Evolutionary conservation across 495 filamentous ascomycete species (phyloP), one percentile per base, ranked within the genome.

Genomic region (Aspergillus affinis): DNA sequence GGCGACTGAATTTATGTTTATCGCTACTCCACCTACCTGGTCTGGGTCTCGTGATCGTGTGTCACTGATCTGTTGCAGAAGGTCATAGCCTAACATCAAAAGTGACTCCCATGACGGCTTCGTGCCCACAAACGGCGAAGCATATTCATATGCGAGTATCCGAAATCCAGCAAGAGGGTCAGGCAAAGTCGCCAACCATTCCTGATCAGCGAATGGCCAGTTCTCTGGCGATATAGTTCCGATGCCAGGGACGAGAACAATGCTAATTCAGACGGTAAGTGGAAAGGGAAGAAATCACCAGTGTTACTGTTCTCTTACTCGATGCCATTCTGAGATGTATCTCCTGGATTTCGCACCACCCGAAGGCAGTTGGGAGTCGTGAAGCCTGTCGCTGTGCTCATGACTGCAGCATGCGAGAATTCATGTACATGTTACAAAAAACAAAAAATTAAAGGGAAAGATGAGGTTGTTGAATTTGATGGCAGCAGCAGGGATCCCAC

Each of bases 91-190:
- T 30, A 64, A 47, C 52, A 64, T 64, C 53, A 64, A 57, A 15
- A 64, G 53, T n/a, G 61, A 60, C 48, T 61, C 52, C 58, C 58
- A 64, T 57, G 52, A 63, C 30, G 57, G 44, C 50, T 51, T 63
- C 26, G n/a, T 41, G 6, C 45, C 49, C 20, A 17, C 17, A 23
- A 58, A 58, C 30, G 49, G 60, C 20, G 60, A 63, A 49, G 57
- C 26, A 59, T 63, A 63, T 55, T 63, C 61, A 27, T 63, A 63
- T 15, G 61, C 61, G 30, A 63, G 51, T 57, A 63, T 44, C 27
- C 61, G 61, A 32, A 50, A 18, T 20, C 50, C 57, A 63, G 27
- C 46, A 19, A 29, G 5, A 45, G 50, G 55, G 27, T 50, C 58
- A 20, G 53, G 51, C 18, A 61, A 29, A 36, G 58, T 57, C 27